Conservation (phyloP, 2,329 filamentous ascomycete species). For the Cladosporium cucumerinum region DNA sequence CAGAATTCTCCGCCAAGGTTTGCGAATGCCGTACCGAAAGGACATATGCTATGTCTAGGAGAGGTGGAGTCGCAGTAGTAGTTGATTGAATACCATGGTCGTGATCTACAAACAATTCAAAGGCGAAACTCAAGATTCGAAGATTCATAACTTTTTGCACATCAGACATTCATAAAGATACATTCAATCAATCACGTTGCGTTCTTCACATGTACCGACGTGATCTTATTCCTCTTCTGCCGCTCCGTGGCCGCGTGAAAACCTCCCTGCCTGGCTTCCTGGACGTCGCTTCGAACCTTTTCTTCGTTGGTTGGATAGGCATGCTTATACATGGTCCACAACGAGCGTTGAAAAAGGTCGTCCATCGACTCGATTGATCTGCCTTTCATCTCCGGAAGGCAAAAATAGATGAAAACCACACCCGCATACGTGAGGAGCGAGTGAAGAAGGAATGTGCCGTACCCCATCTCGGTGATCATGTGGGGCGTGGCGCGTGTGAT, state of each 20-base stretch:
- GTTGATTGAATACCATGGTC: not conserved
- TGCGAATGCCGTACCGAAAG: not conserved
- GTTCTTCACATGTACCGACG: not conserved
- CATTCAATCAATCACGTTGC: not conserved
- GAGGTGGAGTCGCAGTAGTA: not conserved
- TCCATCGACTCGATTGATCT: slow-evolving; percentile 25
- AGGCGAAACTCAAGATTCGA: not conserved
- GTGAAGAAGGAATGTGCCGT: slow-evolving; percentile 22
- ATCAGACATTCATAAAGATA: not conserved
- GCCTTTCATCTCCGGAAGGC: slow-evolving; percentile 23
- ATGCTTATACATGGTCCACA: slow-evolving; percentile 23
- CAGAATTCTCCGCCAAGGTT: not conserved
- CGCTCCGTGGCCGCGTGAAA: slow-evolving; percentile 13
- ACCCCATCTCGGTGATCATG: slow-evolving; percentile 24
- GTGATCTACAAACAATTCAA: not conserved
- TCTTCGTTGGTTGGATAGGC: slow-evolving; percentile 25
- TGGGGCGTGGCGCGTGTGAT: slow-evolving; percentile 21
- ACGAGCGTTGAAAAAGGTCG: slow-evolving; percentile 21
- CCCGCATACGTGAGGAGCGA: slow-evolving; percentile 21
- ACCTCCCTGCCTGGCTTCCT: slow-evolving; percentile 11
- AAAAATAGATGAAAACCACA: slow-evolving; percentile 23
- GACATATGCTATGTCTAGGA: not conserved
- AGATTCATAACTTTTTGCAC: not conserved
- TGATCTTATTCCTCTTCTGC: slow-evolving; percentile 5
- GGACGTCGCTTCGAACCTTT: slow-evolving; percentile 23